Evolutionary conservation across 345 rosid species (phyloP).

Genomic region (Draba incana): DNA sequence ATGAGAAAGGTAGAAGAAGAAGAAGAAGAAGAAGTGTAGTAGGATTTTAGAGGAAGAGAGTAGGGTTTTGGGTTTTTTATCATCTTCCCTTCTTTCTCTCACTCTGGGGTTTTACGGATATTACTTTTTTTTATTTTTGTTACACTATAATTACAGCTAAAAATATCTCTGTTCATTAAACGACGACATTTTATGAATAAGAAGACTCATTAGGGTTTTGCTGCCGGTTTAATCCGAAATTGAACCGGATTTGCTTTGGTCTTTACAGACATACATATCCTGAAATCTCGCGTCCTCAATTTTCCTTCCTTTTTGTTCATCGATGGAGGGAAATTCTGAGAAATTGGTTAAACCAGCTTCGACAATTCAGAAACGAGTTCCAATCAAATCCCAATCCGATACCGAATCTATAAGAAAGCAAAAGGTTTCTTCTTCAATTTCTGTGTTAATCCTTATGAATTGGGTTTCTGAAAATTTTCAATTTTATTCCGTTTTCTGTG

Average conservation of each 20-base stretch:
- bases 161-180: slow-evolving; percentile 15
- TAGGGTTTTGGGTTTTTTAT: slow-evolving; percentile 42
- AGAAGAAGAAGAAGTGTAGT: slow-evolving; percentile 14
- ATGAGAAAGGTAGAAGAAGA: slow-evolving; percentile 10
- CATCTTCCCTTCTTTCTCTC: slow-evolving; percentile 27
- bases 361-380: slow-evolving; percentile 41
- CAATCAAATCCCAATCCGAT: slow-evolving; percentile 48
- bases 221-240: not conserved
- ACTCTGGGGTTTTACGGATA: slow-evolving; percentile 65
- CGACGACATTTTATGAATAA: slow-evolving; percentile 2
- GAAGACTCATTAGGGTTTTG: slow-evolving; percentile 31
- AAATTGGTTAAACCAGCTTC: slow-evolving; percentile 16
- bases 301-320: slow-evolving; percentile 14
- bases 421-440: slow-evolving; percentile 51
- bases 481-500: not conserved
- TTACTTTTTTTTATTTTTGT: not conserved
- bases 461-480: not conserved
- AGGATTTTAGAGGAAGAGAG: slow-evolving; percentile 30
- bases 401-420: slow-evolving; percentile 59
- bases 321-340: slow-evolving; percentile 25
- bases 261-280: not conserved
- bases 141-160: not conserved
- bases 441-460: not conserved
- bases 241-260: slow-evolving; percentile 8
- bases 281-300: not conserved